Percentiles rank a stretch among this genome's conserved stretches.
Conservation (phyloP, 2,329 filamentous ascomycete species). For the Drechslerella coelobrocha region DNA sequence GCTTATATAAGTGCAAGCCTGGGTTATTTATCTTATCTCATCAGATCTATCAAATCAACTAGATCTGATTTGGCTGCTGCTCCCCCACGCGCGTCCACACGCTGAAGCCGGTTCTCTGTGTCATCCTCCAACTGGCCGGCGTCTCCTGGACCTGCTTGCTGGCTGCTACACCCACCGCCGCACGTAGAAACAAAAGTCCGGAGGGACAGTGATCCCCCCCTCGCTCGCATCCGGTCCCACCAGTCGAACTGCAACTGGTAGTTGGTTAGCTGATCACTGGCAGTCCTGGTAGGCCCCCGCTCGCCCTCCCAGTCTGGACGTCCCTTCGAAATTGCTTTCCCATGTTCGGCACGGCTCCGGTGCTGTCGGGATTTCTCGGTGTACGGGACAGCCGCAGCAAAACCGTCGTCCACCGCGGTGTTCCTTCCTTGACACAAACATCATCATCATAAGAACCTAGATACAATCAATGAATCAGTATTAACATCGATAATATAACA, state of each 20-base stretch:
- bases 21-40: conserved; percentile 47
- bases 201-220: conserved; percentile 44
- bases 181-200: too few species aligned
- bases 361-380: conserved; percentile 44
- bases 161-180: conserved; percentile 21
- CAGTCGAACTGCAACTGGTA: neutral
- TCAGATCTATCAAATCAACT: too few species aligned
- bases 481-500: conserved; percentile 13
- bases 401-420: too few species aligned
- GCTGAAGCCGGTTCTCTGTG: conserved; percentile 13
- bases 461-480: conserved; percentile 8
- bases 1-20: conserved; percentile 1
- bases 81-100: conserved; percentile 28
- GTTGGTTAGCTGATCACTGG: neutral
- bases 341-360: conserved; percentile 47
- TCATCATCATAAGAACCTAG: too few species aligned
- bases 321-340: conserved; percentile 10
- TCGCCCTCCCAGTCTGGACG: neutral
- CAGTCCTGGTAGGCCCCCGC: neutral
- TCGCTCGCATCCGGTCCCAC: conserved; percentile 7
- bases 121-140: conserved; percentile 21
- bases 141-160: conserved; percentile 17
- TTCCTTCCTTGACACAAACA: neutral
- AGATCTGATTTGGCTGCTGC: conserved; percentile 33
- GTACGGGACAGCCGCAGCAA: conserved; percentile 31